phyloP scores from a whole-genome alignment of 129 eudicot genomes.

The Calendula officinalis region DNA sequence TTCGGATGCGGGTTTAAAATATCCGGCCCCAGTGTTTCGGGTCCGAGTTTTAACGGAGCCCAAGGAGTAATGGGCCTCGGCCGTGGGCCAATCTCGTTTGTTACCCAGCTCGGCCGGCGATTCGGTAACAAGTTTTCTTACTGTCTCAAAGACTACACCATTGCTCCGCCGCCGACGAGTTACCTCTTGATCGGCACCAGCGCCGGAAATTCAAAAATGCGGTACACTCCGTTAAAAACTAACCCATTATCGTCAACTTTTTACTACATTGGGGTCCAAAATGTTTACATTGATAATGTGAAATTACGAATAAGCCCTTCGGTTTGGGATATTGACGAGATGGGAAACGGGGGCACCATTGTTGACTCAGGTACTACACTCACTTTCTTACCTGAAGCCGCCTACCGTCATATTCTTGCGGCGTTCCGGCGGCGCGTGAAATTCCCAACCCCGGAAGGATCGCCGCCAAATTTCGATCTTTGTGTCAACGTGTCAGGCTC shows the following conservation, averaged over 20 bases:
- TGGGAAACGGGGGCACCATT: conserved; percentile 74
- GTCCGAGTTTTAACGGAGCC: conserved; percentile 57
- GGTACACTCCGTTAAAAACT: conserved; percentile 48
- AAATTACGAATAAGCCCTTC: conserved; percentile 59
- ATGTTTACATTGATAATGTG: conserved; percentile 33
- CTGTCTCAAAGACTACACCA: conserved; percentile 62
- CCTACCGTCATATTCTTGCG: conserved; percentile 45
- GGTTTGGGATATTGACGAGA: conserved; percentile 52
- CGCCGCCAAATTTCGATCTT: conserved; percentile 51
- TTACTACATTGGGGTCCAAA: conserved; percentile 59
- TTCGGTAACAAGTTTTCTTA: conserved; percentile 64
- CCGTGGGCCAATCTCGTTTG: conserved; percentile 56
- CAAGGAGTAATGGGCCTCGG: conserved; percentile 72
- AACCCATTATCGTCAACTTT: conserved; percentile 57
- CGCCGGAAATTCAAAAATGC: conserved; percentile 8
- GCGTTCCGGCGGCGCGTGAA: conserved; percentile 54
- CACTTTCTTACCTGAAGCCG: conserved; percentile 49
- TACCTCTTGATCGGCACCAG: conserved; percentile 54
- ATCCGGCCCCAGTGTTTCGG: conserved; percentile 76
- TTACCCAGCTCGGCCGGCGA: conserved; percentile 50
- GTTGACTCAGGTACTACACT: conserved; percentile 77
- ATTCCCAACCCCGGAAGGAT: conserved; percentile 36
- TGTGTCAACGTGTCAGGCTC: conserved; percentile 56
- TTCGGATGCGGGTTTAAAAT: conserved; percentile 64
- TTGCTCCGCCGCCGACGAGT: conserved; percentile 70